These are phyloP conservation scores for Rhodosorus marinus DNA, from an alignment of 23 red algal genomes.

Conservation along the genomic window DNA sequence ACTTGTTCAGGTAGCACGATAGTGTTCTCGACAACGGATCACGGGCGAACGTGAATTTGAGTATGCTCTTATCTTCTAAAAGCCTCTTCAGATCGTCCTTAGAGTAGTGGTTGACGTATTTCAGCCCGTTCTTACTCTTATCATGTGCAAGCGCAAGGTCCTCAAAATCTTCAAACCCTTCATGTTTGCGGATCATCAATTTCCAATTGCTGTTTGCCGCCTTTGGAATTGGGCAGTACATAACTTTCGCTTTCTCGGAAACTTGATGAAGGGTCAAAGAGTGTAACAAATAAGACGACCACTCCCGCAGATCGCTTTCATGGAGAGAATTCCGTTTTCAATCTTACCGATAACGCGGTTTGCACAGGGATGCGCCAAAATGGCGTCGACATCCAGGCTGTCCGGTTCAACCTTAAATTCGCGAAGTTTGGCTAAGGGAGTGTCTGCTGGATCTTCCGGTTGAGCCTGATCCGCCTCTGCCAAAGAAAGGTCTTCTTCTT, in stretches of 20 bases:
- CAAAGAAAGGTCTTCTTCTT: no score
- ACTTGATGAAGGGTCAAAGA: no score
- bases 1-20: conserved; percentile 68
- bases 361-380: no score
- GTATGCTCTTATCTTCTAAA: conserved; percentile 13
- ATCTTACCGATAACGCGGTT: no score
- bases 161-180: conserved; percentile 21
- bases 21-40: conserved; percentile 48
- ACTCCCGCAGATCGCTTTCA: no score
- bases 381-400: no score
- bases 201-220: conserved; percentile 78
- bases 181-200: conserved; percentile 51
- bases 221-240: conserved; percentile 80
- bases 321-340: no score
- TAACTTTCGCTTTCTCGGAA: conserved; percentile 16
- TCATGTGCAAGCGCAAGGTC: conserved; percentile 20
- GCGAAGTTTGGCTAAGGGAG: no score
- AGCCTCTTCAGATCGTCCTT: conserved; percentile 15
- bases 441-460: no score
- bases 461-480: no score
- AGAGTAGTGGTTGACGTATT: conserved; percentile 55
- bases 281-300: no score
- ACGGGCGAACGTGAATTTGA: conserved; percentile 69
- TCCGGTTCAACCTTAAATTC: no score
- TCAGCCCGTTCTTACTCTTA: conserved; percentile 12